A percentile compares a stretch with the other conserved stretches of the same genome.
Conservation (phyloP, 129 eudicot species). For the Daucus carota region DNA sequence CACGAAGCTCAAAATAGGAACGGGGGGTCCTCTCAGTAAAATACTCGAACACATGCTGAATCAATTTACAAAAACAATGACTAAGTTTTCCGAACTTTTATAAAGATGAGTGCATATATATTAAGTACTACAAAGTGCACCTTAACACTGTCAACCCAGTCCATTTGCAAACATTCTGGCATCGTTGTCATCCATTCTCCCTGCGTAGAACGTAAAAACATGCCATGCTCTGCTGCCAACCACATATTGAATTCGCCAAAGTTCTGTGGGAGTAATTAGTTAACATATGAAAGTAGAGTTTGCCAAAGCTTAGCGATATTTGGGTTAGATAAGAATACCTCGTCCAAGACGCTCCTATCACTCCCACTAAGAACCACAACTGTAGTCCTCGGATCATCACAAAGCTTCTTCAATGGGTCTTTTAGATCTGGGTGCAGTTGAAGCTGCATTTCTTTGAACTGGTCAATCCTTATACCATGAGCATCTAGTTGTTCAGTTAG, state of each 20-base stretch:
- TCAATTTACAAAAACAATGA: conserved; percentile 7
- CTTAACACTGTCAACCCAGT: conserved; percentile 81
- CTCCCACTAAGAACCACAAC: conserved; percentile 51
- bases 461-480: conserved; percentile 64
- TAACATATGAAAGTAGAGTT: conserved; percentile 15
- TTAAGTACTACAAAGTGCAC: conserved; percentile 19
- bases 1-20: conserved; percentile 67
- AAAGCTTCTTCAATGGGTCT: conserved; percentile 42
- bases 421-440: conserved; percentile 65
- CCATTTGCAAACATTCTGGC: conserved; percentile 66
- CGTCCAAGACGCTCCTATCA: conserved; percentile 52
- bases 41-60: conserved; percentile 83
- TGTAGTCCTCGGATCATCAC: conserved; percentile 62
- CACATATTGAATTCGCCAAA: conserved; percentile 74
- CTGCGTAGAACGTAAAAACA: conserved; percentile 55
- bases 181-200: conserved; percentile 82
- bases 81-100: neutral
- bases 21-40: conserved; percentile 86
- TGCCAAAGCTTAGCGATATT: conserved; percentile 1
- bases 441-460: conserved; percentile 73
- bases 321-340: conserved; percentile 29
- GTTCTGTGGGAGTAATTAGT: conserved; percentile 42
- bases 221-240: conserved; percentile 95
- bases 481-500: conserved; percentile 65
- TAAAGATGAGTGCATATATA: neutral